Evolutionary conservation across 106 monocot genomes (phyloP).

Genomic region (Acanthochlamys bracteata): DNA sequence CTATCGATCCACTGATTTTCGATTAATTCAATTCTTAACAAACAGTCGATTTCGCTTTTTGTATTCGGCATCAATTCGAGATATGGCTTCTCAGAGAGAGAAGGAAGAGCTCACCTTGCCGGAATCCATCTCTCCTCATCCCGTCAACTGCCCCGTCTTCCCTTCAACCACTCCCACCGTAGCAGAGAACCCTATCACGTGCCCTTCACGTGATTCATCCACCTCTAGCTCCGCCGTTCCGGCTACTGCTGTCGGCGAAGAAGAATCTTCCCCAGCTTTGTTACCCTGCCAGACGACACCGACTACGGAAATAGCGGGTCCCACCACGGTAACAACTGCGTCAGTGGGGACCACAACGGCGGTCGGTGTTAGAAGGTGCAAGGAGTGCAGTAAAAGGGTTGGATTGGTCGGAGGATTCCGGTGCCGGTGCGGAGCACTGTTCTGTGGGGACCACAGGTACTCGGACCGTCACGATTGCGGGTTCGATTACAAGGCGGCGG

Average conservation of each 20-base stretch:
- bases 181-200: constrained; percentile 13
- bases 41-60: too few species aligned
- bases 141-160: constrained; percentile 9
- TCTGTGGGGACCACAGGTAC: constrained; percentile 81
- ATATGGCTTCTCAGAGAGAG: neutral
- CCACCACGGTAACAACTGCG: neutral
- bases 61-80: too few species aligned
- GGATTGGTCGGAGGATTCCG: constrained; percentile 80
- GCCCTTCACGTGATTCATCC: too few species aligned
- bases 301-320: neutral
- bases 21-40: too few species aligned
- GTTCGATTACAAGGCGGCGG: constrained; percentile 79
- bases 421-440: constrained; percentile 88
- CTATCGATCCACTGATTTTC: too few species aligned
- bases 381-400: constrained; percentile 58
- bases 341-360: neutral
- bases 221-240: too few species aligned
- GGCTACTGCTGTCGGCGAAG: neutral
- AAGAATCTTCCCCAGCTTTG: too few species aligned
- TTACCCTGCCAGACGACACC: neutral
- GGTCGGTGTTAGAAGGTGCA: constrained; percentile 43
- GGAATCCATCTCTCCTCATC: neutral
- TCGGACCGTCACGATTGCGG: constrained; percentile 75
- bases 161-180: constrained; percentile 1
- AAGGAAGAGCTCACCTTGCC: neutral